Evolutionary conservation across 2,329 filamentous ascomycete genomes (phyloP).

Genomic region (Scedosporium boydii): DNA sequence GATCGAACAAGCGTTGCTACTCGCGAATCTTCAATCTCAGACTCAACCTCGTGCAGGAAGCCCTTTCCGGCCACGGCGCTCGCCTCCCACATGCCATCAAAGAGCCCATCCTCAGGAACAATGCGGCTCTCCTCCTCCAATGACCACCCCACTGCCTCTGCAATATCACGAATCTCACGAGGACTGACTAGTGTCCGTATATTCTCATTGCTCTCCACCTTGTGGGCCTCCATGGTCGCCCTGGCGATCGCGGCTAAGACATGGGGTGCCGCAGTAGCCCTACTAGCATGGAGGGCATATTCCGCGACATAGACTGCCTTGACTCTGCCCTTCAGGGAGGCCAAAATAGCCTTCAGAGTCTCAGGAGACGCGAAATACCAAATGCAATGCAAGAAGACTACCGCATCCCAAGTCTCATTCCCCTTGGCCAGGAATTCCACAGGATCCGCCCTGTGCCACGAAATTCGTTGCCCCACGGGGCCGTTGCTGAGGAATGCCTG

Average conservation of each 20-base stretch:
- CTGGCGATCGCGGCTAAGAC: conserved; percentile 39
- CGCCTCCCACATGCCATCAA: conserved; percentile 39
- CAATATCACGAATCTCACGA: conserved; percentile 25
- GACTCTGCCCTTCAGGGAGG: conserved; percentile 13
- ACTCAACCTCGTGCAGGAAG: conserved; percentile 19
- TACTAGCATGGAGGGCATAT: conserved; percentile 22
- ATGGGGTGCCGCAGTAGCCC: conserved; percentile 32
- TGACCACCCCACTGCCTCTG: conserved; percentile 24
- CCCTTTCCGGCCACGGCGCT: conserved; percentile 13
- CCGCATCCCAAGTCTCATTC: conserved; percentile 22
- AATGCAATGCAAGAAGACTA: conserved; percentile 39
- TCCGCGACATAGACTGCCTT: conserved; percentile 16
- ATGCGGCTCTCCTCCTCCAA: conserved; percentile 25
- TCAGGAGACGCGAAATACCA: conserved; percentile 41
- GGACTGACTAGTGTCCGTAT: conserved; percentile 36
- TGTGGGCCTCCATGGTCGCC: conserved; percentile 31
- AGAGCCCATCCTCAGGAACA: conserved; percentile 24
- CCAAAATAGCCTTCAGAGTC: conserved; percentile 15
- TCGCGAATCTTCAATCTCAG: conserved; percentile 17
- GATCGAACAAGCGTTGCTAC: neutral
- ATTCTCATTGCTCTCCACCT: conserved; percentile 29
- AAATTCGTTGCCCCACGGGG: conserved; percentile 29
- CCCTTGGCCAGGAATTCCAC: conserved; percentile 22
- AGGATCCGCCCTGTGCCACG: conserved; percentile 30
- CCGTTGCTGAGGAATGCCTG: conserved; percentile 32